phyloP scores from a whole-genome alignment of 768 basidiomycete species.

The Suillus plorans region DNA sequence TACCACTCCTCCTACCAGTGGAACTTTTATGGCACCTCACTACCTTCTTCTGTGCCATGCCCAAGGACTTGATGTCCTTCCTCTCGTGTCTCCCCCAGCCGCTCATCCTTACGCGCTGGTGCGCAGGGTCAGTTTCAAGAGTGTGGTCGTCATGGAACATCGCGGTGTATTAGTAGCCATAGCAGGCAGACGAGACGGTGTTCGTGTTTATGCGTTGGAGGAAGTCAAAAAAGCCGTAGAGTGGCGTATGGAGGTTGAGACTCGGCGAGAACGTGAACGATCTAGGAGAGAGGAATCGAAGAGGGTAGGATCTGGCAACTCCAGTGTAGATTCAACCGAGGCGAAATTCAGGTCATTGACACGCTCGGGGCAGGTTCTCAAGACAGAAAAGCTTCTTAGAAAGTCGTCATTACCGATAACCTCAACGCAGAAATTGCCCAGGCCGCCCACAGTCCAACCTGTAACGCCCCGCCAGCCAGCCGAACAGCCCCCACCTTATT shows the following conservation, averaged over 20 bases:
- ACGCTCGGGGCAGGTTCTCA: constrained; percentile 34
- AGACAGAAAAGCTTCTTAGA: constrained; percentile 18
- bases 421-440: constrained; percentile 23
- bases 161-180: constrained; percentile 89
- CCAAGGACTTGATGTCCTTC: constrained; percentile 86
- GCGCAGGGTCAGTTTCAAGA: constrained; percentile 79
- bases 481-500: constrained; percentile 72
- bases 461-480: constrained; percentile 26
- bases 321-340: constrained; percentile 41
- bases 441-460: constrained; percentile 27
- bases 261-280: constrained; percentile 72
- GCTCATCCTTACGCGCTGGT: constrained; percentile 80
- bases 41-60: constrained; percentile 82
- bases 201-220: constrained; percentile 85
- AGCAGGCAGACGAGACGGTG: constrained; percentile 82
- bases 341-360: constrained; percentile 51
- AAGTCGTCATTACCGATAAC: constrained; percentile 19
- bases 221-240: constrained; percentile 85
- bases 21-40: constrained; percentile 78
- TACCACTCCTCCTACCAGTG: constrained; percentile 71
- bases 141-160: constrained; percentile 90
- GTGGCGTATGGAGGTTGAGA: constrained; percentile 82
- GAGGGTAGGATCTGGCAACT: constrained; percentile 39
- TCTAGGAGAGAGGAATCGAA: constrained; percentile 67
- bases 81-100: constrained; percentile 70